phyloP scores from a whole-genome alignment of 2,329 filamentous ascomycete genomes.

The Chrysoporthe deuterocubensis region DNA sequence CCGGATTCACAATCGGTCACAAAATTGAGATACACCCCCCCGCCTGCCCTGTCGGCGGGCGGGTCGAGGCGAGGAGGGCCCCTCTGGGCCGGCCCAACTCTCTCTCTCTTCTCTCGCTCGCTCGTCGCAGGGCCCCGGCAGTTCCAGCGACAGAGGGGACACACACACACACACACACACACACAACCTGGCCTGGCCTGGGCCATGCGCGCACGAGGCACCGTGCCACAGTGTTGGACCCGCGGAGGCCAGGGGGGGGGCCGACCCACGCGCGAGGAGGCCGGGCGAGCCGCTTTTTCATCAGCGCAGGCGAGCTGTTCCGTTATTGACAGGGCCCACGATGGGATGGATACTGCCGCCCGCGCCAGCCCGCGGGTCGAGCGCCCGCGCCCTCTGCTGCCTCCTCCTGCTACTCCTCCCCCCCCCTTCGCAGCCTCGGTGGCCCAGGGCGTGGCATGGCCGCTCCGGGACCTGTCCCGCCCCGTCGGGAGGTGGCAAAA shows the following conservation, averaged over 20 bases:
- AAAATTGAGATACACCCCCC: background rate
- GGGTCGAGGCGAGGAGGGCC: background rate
- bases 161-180: no score
- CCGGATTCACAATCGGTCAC: background rate
- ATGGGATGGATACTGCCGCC: background rate
- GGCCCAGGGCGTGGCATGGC: no score
- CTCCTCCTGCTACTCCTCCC: background rate
- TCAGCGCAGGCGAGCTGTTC: constrained; percentile 23
- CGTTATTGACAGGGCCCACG: constrained; percentile 18
- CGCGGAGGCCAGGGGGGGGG: constrained; percentile 1
- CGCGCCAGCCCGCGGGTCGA: background rate
- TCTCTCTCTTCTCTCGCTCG: background rate
- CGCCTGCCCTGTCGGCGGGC: background rate
- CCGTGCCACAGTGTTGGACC: constrained; percentile 12
- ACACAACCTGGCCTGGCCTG: no score
- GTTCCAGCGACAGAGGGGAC: background rate
- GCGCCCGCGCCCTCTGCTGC: background rate
- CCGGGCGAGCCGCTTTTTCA: constrained; percentile 12
- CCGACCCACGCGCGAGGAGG: constrained; percentile 19
- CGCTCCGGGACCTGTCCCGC: background rate
- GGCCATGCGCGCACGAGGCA: constrained; percentile 12
- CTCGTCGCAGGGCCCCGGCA: no score
- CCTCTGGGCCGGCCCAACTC: background rate
- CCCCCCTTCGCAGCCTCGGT: no score
- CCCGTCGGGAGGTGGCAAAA: background rate